Evolutionary conservation across 176 grass and related monocot species (phyloP), one percentile per base, ranked within the genome.

Genomic region (Rhynchospora tenuis): DNA sequence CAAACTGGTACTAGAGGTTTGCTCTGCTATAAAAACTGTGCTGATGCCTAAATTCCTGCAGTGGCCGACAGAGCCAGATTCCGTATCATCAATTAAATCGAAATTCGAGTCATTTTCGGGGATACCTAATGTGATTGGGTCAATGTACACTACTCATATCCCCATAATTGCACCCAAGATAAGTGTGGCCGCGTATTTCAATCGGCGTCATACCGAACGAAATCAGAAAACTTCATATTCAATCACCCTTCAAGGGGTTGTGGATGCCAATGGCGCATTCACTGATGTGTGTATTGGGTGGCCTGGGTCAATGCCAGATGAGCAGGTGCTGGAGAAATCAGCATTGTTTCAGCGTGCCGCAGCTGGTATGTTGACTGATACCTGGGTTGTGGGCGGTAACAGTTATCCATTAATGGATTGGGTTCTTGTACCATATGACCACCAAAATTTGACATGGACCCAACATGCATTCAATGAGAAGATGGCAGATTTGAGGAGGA

Each of bases 141-240:
- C 90, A 79, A 93, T 98, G 92, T 98, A 98, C 72, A 98, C 95
- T 38, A 98, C 95, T 3, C 95, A 94, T 65, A 91, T 98, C 81
- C 95, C 95, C 48, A 98, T 98, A 87, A 98, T 98, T 84, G 95
- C 95, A 26, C 95, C 95, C 65, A 98, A 98, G 74, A 93, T 98
- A 70, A 91, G 85, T 19, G 95, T 98, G 15, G 87, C 95, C 5
- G 90, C 89, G 15, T 98, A 93, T 87, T 98, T 98, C 95, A 98
- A 98, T 86, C 87, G 92, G 5, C 89, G 92, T 3, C 95, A 98
- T 89, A 98, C 95, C 2, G 95, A 98, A 87, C 89, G 95, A 55
- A 98, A 98, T 85, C 92, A 98, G 86, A 98, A 94, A 89, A 98
- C 92, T 9, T 98, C 95, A 80, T 98, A 98, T 77, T 98, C 95